Conservation (phyloP, 768 basidiomycete genomes). For the Collybiopsis luxurians region DNA sequence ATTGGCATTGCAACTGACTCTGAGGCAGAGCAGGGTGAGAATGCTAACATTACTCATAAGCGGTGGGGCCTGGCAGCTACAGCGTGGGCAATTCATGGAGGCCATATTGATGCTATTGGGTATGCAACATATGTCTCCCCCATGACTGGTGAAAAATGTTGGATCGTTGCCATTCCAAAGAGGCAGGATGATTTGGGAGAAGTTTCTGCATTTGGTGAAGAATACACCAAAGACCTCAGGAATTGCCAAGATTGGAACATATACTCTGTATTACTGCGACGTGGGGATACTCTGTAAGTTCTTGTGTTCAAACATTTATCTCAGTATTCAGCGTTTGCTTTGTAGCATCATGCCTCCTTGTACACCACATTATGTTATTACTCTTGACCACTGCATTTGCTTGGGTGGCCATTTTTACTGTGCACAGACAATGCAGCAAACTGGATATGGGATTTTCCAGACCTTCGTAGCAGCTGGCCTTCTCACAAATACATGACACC, state of each 20-base stretch:
- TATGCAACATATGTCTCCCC: neutral
- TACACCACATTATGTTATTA: neutral
- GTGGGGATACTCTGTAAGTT: neutral
- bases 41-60: no score
- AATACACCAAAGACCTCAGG: neutral
- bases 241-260: neutral
- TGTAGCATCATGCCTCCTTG: neutral
- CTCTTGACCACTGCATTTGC: neutral
- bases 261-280: neutral
- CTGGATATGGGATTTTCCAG: neutral
- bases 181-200: neutral
- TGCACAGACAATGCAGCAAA: neutral
- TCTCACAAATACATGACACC: neutral
- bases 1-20: no score
- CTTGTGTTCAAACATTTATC: neutral
- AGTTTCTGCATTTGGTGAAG: no score
- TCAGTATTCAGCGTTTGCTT: no score
- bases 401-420: neutral
- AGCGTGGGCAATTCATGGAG: neutral
- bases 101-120: neutral
- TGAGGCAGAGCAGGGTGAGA: no score
- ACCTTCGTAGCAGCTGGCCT: neutral
- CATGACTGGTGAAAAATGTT: neutral
- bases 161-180: neutral
- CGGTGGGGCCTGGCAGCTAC: neutral